Conservation (phyloP, 2,329 filamentous ascomycete genomes). For the Tolypocladium ovalisporum region DNA sequence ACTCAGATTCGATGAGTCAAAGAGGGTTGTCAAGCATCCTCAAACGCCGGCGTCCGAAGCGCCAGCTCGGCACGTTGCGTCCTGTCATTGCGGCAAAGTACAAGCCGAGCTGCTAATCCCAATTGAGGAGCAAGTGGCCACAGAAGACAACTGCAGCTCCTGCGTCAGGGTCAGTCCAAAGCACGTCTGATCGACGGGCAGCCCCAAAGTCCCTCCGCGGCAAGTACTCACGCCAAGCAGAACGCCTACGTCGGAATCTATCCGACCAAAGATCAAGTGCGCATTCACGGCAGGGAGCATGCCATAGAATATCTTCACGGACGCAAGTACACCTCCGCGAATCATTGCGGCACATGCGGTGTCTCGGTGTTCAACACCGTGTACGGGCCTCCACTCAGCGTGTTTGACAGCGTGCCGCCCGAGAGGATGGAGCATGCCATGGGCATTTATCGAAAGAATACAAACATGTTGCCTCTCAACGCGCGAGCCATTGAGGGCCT, state of each 20-base stretch:
- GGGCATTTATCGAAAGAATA: conserved; percentile 10
- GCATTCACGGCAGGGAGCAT: conserved; percentile 13
- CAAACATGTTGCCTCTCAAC: conserved; percentile 15
- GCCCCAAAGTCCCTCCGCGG: background rate
- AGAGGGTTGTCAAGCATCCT: background rate
- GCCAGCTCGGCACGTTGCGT: conserved; percentile 8
- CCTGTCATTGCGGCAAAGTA: conserved; percentile 17
- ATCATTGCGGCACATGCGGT: conserved; percentile 17
- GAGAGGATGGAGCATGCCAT: conserved; percentile 12
- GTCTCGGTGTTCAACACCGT: conserved; percentile 15
- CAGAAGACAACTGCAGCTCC: conserved; percentile 26
- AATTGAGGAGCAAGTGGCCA: conserved; percentile 28
- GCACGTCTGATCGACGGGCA: background rate
- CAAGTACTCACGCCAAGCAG: conserved; percentile 5
- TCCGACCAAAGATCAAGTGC: conserved; percentile 15
- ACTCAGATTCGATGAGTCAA: background rate
- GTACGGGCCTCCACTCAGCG: conserved; percentile 16
- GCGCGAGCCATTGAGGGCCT: conserved; percentile 12
- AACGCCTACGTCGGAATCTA: conserved; percentile 16
- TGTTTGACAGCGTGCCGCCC: conserved; percentile 14
- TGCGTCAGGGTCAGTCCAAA: conserved; percentile 15
- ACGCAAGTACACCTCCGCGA: conserved; percentile 8
- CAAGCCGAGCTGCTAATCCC: conserved; percentile 7
- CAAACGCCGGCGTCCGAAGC: background rate
- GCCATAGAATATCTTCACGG: conserved; percentile 14